Conservation (phyloP, 345 rosid species). For the Brassica cretica region DNA sequence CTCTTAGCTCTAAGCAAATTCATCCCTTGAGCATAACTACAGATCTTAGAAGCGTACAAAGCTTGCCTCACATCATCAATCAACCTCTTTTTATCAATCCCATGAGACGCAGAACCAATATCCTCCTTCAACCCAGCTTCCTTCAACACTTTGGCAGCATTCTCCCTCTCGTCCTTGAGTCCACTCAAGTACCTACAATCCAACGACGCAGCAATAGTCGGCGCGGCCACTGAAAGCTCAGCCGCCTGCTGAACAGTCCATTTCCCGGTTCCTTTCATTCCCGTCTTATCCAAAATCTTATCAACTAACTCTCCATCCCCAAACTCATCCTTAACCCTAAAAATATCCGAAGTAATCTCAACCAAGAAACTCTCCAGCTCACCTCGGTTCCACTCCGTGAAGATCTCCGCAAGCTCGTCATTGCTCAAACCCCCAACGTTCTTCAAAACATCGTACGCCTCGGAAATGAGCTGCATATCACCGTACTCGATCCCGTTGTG, state of each 20-base stretch:
- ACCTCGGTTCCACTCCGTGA: slow-evolving; percentile 74
- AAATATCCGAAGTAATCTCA: slow-evolving; percentile 88
- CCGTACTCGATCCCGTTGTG: slow-evolving; percentile 98
- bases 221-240: slow-evolving; percentile 91
- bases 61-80: not conserved
- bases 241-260: slow-evolving; percentile 99
- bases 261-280: slow-evolving; percentile 98
- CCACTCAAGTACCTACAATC: slow-evolving; percentile 94
- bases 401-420: slow-evolving; percentile 64
- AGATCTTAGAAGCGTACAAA: not conserved
- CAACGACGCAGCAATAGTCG: slow-evolving; percentile 88
- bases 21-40: slow-evolving; percentile 70
- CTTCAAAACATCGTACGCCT: slow-evolving; percentile 93
- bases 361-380: slow-evolving; percentile 88
- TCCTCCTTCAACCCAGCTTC: slow-evolving; percentile 44
- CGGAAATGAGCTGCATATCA: slow-evolving; percentile 92
- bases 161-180: slow-evolving; percentile 82
- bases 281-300: slow-evolving; percentile 94
- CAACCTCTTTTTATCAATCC: not conserved
- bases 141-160: slow-evolving; percentile 55
- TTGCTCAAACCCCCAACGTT: slow-evolving; percentile 72
- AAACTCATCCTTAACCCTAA: slow-evolving; percentile 72
- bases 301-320: slow-evolving; percentile 78
- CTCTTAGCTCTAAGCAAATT: slow-evolving; percentile 74
- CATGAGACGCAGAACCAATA: not conserved